These are phyloP conservation scores for Termitomyces sp. DNA, from an alignment of 768 basidiomycete genomes.

Conservation along the genomic window DNA sequence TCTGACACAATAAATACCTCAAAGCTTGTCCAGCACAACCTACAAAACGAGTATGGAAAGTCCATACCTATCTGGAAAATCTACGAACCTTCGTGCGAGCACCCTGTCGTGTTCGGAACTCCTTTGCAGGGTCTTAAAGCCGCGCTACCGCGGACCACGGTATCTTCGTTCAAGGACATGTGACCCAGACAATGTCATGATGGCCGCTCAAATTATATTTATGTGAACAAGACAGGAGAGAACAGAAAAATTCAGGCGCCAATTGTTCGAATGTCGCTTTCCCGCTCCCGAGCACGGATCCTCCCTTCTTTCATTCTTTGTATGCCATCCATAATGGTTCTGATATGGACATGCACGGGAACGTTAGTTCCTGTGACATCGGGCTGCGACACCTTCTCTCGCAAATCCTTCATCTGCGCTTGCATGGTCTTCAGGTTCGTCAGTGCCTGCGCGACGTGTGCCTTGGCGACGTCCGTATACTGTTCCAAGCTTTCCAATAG, in stretches of 20 bases:
- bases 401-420: conserved; percentile 47
- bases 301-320: conserved; percentile 36
- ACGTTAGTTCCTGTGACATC: conserved; percentile 36
- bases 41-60: too few relatives aligned
- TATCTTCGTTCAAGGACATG: too few relatives aligned
- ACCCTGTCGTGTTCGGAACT: too few relatives aligned
- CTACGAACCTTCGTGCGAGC: too few relatives aligned
- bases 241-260: not conserved
- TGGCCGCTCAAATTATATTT: not conserved
- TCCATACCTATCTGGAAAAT: too few relatives aligned
- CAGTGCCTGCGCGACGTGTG: conserved; percentile 41
- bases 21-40: too few relatives aligned
- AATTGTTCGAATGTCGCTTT: conserved; percentile 16
- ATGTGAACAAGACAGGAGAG: too few relatives aligned
- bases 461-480: conserved; percentile 37
- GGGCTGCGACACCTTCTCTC: conserved; percentile 43
- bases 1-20: too few relatives aligned
- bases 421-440: conserved; percentile 38
- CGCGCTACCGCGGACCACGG: too few relatives aligned
- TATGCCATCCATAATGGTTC: conserved; percentile 39
- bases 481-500: conserved; percentile 33
- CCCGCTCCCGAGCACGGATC: conserved; percentile 23
- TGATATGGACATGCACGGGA: conserved; percentile 50
- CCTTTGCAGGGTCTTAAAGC: too few relatives aligned
- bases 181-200: not conserved